Evolutionary conservation across 129 eudicot species (phyloP).

Genomic region (Dittrichia graveolens): DNA sequence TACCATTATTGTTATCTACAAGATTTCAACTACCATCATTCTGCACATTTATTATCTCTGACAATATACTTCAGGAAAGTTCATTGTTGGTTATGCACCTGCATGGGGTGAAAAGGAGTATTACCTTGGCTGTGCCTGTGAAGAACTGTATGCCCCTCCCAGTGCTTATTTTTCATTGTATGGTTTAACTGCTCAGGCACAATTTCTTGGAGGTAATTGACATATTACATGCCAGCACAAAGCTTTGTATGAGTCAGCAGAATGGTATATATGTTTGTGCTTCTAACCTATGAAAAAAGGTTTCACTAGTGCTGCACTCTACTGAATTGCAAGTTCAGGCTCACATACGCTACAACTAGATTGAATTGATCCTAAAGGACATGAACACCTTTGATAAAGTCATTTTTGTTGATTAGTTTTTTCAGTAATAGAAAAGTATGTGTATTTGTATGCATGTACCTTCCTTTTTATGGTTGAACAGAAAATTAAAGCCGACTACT

Average conservation of each 20-base stretch:
- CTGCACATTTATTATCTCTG: too few relatives aligned
- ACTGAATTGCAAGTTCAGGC: background rate
- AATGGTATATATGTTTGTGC: background rate
- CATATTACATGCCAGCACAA: background rate
- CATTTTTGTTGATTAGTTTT: background rate
- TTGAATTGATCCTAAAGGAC: background rate
- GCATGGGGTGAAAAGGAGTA: constrained; percentile 72
- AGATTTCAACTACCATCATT: too few relatives aligned
- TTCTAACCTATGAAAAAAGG: background rate
- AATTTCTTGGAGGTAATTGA: constrained; percentile 72
- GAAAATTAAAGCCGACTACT: too few relatives aligned
- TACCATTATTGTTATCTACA: background rate
- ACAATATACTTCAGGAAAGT: constrained; percentile 60
- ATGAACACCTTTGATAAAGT: background rate
- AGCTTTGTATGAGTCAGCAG: background rate
- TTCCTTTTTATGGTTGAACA: too few relatives aligned
- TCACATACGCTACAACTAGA: background rate
- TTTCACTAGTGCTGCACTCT: background rate
- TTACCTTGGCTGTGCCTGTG: constrained; percentile 85
- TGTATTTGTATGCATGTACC: too few relatives aligned
- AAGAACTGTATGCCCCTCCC: constrained; percentile 86
- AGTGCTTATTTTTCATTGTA: constrained; percentile 79
- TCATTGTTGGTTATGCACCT: constrained; percentile 70
- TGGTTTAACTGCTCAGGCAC: constrained; percentile 66
- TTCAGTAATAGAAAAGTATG: background rate